These are phyloP conservation scores for Chalciporus pseudorubinellus DNA, from an alignment of 768 basidiomycete species.

Conservation along the genomic window DNA sequence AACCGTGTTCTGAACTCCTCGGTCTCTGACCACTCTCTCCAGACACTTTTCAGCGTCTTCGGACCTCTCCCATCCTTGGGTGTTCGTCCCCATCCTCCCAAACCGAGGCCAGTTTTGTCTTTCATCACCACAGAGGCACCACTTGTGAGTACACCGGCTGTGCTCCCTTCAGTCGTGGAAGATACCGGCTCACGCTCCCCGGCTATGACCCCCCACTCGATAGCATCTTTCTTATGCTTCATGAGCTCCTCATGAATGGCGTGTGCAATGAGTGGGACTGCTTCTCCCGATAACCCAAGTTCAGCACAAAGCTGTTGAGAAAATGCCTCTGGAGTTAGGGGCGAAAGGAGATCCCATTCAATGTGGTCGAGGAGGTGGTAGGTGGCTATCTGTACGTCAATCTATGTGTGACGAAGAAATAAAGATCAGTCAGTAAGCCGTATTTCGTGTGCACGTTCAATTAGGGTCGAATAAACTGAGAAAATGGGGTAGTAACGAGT, in stretches of 20 bases:
- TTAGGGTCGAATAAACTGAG: constrained; percentile 11
- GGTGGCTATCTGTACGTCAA: constrained; percentile 94
- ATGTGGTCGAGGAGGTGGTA: constrained; percentile 92
- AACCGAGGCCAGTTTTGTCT: constrained; percentile 79
- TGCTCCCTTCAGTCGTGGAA: constrained; percentile 15
- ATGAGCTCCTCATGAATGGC: constrained; percentile 94
- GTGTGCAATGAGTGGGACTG: constrained; percentile 84
- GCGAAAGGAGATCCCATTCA: constrained; percentile 97
- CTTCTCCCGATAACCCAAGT: constrained; percentile 85
- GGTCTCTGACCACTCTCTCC: constrained; percentile 93
- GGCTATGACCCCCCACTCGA: constrained; percentile 90
- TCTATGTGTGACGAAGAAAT: constrained; percentile 43
- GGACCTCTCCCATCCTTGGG: constrained; percentile 81
- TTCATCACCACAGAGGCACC: constrained; percentile 58
- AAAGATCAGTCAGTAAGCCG: constrained; percentile 9
- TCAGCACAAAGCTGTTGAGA: constrained; percentile 77
- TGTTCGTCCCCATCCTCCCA: constrained; percentile 71
- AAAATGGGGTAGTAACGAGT: constrained; percentile 9
- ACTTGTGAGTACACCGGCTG: constrained; percentile 11
- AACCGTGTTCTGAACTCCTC: constrained; percentile 88
- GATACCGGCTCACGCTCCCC: constrained; percentile 42
- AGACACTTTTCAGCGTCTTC: constrained; percentile 79
- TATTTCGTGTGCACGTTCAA: constrained; percentile 15
- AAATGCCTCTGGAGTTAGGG: constrained; percentile 86
- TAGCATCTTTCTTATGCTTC: constrained; percentile 91